Base-by-base conservation (phyloP, 805 yeast genomes). In the Grigorovia humatica region DNA sequence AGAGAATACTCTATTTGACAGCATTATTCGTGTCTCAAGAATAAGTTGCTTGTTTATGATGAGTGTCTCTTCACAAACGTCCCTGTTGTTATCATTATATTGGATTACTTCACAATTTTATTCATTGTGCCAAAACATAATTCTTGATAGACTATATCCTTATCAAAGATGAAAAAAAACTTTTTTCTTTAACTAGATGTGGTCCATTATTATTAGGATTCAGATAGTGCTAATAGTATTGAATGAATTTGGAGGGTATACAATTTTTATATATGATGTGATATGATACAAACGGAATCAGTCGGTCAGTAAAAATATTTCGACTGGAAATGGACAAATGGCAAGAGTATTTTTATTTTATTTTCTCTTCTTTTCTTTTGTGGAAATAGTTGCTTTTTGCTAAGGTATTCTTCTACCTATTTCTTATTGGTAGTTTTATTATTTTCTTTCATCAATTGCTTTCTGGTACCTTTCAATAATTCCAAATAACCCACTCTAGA, bases 401-500 rank as follows among this genome's bases (percentile, higher is more conserved):
- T 30, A 15, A 7, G 9, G 9, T 15, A 44, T 8, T 18, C 40
- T 44, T 50, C 41, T 38, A 17, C n/a, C 6, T 9, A 30, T 42
- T 50, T 49, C 44, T 55, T 51, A 32, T 47, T 48, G 18, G 18
- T 29, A 23, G 27, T 23, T 4, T 20, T 32, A n/a, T 48, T 45
- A 13, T 42, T 47, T 19, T 46, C 72, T 64, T 78, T 85, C 64
- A 88, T 96, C 17, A 87, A 53, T 60, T 85, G 80, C 70, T 95
- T 80, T 73, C 97, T 81, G 8, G 93, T 82, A 15, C 99, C 99
- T 68, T 87, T 89, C 57, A 91, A 72, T 43, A 91, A 66, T 70
- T 91, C 99, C 61, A 91, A 75, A 68, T 91, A 98, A 27, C 99
- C 99, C 8, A 91, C 97, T 66, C 91, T 78, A 52, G 95, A 76